phyloP scores from a whole-genome alignment of 495 filamentous ascomycete species.

The Penicillium longicatenatum region DNA sequence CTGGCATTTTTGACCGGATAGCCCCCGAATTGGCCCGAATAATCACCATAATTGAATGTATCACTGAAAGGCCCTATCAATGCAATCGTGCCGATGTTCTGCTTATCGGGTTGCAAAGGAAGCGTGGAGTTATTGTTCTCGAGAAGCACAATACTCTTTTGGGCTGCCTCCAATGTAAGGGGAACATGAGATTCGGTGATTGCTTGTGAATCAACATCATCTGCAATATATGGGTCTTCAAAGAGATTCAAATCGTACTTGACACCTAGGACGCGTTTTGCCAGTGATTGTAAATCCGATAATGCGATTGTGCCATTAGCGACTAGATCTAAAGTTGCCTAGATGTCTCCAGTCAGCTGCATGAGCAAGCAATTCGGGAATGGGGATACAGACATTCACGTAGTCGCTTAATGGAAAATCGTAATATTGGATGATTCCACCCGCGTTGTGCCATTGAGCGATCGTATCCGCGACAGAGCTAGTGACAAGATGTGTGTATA shows the following conservation, averaged over 20 bases:
- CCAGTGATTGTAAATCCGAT: conserved; percentile 2
- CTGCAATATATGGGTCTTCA: conserved; percentile 10
- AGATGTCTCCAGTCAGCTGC: not conserved
- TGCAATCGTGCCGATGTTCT: conserved; percentile 4
- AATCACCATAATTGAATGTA: conserved; percentile 45
- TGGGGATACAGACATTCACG: conserved; percentile 2
- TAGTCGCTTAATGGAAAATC: conserved; percentile 13
- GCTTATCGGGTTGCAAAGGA: not conserved
- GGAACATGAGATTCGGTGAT: conserved; percentile 12
- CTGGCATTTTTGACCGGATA: conserved; percentile 37
- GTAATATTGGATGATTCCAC: conserved; percentile 15
- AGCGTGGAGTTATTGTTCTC: conserved; percentile 14
- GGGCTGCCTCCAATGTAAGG: conserved; percentile 12
- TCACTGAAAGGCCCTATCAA: conserved; percentile 43
- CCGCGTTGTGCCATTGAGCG: conserved; percentile 13
- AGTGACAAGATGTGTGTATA: conserved; percentile 14
- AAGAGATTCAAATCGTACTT: conserved; percentile 14
- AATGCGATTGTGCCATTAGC: conserved; percentile 4
- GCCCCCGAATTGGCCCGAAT: conserved; percentile 41
- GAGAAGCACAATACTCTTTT: conserved; percentile 11
- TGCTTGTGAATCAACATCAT: conserved; percentile 1
- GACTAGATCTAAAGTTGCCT: conserved; percentile 6
- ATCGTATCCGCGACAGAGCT: conserved; percentile 15
- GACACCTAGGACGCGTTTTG: conserved; percentile 6
- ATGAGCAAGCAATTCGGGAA: not conserved